phyloP scores from a whole-genome alignment of 805 yeast species.

The Torulaspora franciscae region DNA sequence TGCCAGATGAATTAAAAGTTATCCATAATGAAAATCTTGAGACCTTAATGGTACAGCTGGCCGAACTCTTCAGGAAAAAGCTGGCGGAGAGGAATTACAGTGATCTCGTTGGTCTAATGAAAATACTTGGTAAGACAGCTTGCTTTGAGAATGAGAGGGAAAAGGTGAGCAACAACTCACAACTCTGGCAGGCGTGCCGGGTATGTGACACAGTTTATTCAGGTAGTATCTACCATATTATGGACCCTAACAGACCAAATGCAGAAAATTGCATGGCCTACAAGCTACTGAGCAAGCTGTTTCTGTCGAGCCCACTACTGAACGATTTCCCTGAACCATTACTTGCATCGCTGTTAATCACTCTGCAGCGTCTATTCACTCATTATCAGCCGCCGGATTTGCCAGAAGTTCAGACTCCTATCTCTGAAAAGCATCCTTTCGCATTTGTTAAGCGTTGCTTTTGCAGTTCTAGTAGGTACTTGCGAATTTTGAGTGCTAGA shows the following conservation, averaged over 20 bases:
- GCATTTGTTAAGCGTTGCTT: conserved; percentile 41
- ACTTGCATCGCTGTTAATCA: conserved; percentile 42
- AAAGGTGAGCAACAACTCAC: background rate
- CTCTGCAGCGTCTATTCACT: conserved; percentile 46
- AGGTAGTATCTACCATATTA: conserved; percentile 11
- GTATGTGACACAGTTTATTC: conserved; percentile 23
- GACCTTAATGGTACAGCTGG: background rate
- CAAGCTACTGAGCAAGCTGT: conserved; percentile 26
- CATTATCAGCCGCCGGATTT: conserved; percentile 49
- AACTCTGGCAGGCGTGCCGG: conserved; percentile 17
- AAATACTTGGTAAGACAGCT: conserved; percentile 22
- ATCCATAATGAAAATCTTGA: background rate
- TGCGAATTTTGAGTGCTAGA: conserved; percentile 49
- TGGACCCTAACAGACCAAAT: conserved; percentile 33
- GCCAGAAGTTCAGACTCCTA: conserved; percentile 15
- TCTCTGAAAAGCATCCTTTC: conserved; percentile 27
- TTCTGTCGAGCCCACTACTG: conserved; percentile 23
- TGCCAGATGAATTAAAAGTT: background rate
- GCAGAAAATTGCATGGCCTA: conserved; percentile 23
- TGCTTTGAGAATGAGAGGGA: conserved; percentile 18
- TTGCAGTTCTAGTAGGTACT: conserved; percentile 46
- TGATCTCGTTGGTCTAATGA: conserved; percentile 4
- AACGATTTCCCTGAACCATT: conserved; percentile 29
- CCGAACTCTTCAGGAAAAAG: background rate
- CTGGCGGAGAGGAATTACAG: background rate